These are phyloP conservation scores for Trebouxia gelatinosa DNA, from an alignment of 163 green algal genomes.

Conservation along the genomic window DNA sequence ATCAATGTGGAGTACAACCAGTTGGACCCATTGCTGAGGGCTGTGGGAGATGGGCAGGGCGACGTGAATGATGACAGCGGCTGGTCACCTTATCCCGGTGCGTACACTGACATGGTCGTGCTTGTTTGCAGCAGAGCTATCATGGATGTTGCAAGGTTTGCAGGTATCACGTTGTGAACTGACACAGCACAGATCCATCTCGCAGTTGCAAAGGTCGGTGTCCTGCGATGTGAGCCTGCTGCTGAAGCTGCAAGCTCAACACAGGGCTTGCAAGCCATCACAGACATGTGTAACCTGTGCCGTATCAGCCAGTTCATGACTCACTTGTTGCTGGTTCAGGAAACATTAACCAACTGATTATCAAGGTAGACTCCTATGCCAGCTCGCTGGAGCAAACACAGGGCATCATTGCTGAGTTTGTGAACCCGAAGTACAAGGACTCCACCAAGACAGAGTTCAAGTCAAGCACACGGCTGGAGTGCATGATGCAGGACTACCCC, in stretches of 20 bases:
- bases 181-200: no score
- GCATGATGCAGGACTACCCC: conserved; percentile 99
- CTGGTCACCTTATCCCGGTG: conserved; percentile 90
- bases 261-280: no score
- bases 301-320: not conserved
- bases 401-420: conserved; percentile 95
- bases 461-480: conserved; percentile 91
- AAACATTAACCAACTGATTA: conserved; percentile 98
- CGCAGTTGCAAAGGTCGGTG: no score
- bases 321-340: conserved; percentile 49
- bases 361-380: conserved; percentile 81
- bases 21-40: conserved; percentile 83
- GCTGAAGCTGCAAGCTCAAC: no score
- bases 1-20: conserved; percentile 99
- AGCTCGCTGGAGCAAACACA: conserved; percentile 72
- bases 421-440: conserved; percentile 98
- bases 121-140: no score
- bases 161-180: no score
- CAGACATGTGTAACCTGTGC: not conserved
- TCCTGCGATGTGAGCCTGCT: no score
- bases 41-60: conserved; percentile 70
- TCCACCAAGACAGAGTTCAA: conserved; percentile 89
- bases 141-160: no score
- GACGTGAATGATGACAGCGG: conserved; percentile 76
- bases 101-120: not conserved